Base-by-base conservation (phyloP, 78 protist species). In the Protostelium mycophagum region DNA sequence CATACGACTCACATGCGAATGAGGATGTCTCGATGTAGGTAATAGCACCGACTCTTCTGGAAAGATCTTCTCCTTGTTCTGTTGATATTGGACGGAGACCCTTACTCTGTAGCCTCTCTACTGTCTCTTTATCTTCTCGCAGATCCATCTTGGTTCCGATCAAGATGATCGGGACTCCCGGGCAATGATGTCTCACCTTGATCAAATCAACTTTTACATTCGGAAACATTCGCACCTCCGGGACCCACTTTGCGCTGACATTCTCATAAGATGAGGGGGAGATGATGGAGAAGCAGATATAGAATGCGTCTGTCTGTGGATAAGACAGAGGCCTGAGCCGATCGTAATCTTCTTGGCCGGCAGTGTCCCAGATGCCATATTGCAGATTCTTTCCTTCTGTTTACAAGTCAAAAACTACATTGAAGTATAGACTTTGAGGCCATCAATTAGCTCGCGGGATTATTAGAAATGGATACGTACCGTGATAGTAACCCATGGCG, bases 271-370 rank as follows among this genome's bases (percentile, higher is more conserved):
- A 95, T 28, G 91, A 34, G 37, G 91, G 95, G 1, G 85, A 34
- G 85, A 86, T 86, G 63, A 96, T 85, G 9, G 92, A 88, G 84
- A 94, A 97, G 86, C 93, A 89, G 28, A 97, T 85, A 0, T 95
- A 35, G 63, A 97, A 93, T 23, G 95, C 94, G 63, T 96, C 96
- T 35, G 97, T 95, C 34, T 94, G 92, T 37, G 96, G 96, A 29
- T 94, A 94, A 34, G 94, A 91, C 1, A 95, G 83, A 83, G 98
- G 98, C 29, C 99, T 85, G 28, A 98, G 89, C 0, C 98, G 84
- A 51, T 98, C 99, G 83, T 96, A 98, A 86, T 95, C 97, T 83
- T 97, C 99, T 91, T 96, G 96, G 35, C 98, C 98, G 0, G 96
- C 91, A 36, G 98, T 90, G 86, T 89, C 87, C 91, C 95, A 85